Evolutionary conservation across 2,329 filamentous ascomycete genomes (phyloP), one percentile per base, ranked within the genome.

Genomic region (Aspergillus neoniger): DNA sequence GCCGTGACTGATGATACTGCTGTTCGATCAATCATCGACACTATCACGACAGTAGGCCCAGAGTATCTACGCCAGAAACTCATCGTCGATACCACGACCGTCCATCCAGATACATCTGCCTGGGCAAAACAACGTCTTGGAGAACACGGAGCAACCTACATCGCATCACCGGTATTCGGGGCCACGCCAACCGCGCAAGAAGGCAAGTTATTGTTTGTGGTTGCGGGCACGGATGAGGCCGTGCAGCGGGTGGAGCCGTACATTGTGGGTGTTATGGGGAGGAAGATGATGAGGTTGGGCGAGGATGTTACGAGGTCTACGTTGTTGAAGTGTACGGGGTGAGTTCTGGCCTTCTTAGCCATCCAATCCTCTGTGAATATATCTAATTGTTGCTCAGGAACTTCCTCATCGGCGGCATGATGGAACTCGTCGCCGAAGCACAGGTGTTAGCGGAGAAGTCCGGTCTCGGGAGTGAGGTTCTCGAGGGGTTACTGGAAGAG

Each of bases 401-500:
- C 41, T 67, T 69, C 28, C 52, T 69, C 12, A 60, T 60, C 1
- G 65, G 64, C 7, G 63, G 64, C 17, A 50, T 67, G 28, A 69
- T 67, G 65, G 71, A 74, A 32, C 59, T 74, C 9, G 60, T 74
- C 0, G 67, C 66, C 5, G 71, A 74, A 55, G 70, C 70, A 2
- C 71, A 71, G 15, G 70, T 73, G 7, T 65, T 74, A 36, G 71
- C 71, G 2, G 72, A 74, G 17, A 73, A 71, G 54, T 71, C 67
- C 1, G 67, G 70, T 0, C 59, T 74, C 1, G 69, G 65, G 3
- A 63, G 60, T 3, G 60, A 60, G 3, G 63, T 65, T 41, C 61
- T 74, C 36, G 71, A 74, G 57, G 59, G 60, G 7, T 63, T 74
- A 50, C 65, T 74, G 4, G 63, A 67, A 8, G 62, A 69, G 47